Base-by-base conservation (phyloP, 202 grass and related monocot genomes). In the Alloteropsis angusta region DNA sequence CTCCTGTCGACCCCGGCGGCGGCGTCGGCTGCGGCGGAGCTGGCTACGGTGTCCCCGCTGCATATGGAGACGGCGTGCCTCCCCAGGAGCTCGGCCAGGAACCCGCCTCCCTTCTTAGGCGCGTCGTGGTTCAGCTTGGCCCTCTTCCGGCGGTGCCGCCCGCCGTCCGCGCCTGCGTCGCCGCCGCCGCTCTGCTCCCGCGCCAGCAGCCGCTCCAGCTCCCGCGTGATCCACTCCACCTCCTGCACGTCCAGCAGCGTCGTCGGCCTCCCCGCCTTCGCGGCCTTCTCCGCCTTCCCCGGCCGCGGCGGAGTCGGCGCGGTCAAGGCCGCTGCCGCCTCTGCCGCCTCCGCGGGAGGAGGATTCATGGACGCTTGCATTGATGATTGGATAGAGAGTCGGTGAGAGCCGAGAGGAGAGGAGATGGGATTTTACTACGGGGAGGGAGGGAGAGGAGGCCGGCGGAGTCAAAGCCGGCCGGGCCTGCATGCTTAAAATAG, bases 161-260 rank as follows among this genome's bases (percentile, higher is more conserved):
- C 72, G 39, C 57, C 72, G 39, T 21, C 28, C 61, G 11, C 30
- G 36, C 12, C 2, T 5, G 3, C 67, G 17, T n/a, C 44, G 32
- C 5, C 62, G 44, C 18, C 48, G 3, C 58, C 67, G 44, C 32
- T 36, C 43, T 50, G 74, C 74, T 80, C 81, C 59, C 44, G 60
- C 11, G 53, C 12, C 71, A 92, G 75, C 52, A 92, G 82, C 71
- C 87, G 61, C 85, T 97, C 85, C 55, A 93, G 83, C 85, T 93
- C 85, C 70, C 80, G 76, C 49, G 87, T 93, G 83, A 97, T 88
- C 85, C 93, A 84, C 80, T 90, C 90, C 68, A 93, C 87, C 87
- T 97, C 90, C 58, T 93, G 75, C 49, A 90, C 36, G 73, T 97
- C 87, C 7, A 93, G 85, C 65, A 97, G 87, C 75, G 90, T 85